Conservation (phyloP, 23 red algal genomes). For the Chondrus crispus region DNA sequence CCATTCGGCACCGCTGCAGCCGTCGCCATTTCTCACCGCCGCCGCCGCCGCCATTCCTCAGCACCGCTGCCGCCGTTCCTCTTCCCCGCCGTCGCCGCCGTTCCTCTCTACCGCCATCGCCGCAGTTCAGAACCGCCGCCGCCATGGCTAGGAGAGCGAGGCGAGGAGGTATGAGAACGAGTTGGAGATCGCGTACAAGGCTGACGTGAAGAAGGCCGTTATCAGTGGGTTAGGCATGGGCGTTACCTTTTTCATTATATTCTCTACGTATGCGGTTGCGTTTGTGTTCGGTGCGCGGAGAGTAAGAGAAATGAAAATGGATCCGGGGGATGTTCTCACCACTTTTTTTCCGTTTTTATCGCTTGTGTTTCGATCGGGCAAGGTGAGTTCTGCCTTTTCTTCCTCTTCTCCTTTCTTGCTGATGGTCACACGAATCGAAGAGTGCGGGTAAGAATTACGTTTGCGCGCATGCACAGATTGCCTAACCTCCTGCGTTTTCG, state of each 20-base stretch:
- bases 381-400: not conserved
- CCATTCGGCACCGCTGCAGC: no score
- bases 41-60: no score
- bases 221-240: slow-evolving; percentile 72
- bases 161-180: slow-evolving; percentile 65
- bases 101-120: no score
- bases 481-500: not conserved
- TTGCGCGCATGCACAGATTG: not conserved
- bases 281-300: slow-evolving; percentile 83
- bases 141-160: slow-evolving; percentile 63
- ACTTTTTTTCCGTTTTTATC: slow-evolving; percentile 91
- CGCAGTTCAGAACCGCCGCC: no score
- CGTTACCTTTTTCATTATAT: slow-evolving; percentile 90
- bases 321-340: slow-evolving; percentile 69
- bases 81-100: no score
- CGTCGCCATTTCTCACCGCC: no score
- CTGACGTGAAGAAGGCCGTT: slow-evolving; percentile 55
- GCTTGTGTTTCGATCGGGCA: slow-evolving; percentile 92
- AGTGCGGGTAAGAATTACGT: no score
- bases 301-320: slow-evolving; percentile 34
- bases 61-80: no score
- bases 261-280: slow-evolving; percentile 81
- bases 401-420: not conserved
- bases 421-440: no score
- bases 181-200: slow-evolving; percentile 61